These are phyloP conservation scores for Ceratobasidium sp. DNA, from an alignment of 1,284 basidiomycete species.

Conservation along the genomic window DNA sequence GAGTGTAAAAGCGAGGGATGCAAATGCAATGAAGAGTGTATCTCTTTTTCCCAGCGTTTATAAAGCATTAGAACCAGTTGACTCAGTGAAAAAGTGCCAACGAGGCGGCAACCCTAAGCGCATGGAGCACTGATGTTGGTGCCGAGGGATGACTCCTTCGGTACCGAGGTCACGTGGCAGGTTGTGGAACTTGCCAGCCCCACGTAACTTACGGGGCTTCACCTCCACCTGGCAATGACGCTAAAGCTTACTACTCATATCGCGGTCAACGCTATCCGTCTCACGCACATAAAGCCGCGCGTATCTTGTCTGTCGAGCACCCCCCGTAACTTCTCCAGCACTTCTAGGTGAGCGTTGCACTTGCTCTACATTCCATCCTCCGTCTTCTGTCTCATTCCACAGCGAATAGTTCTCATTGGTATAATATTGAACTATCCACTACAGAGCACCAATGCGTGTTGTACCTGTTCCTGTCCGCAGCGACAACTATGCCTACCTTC, in stretches of 20 bases:
- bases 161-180: constrained; percentile 13
- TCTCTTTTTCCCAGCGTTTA: background rate
- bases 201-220: background rate
- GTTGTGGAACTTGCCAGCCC: constrained; percentile 10
- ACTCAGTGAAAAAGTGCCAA: constrained; percentile 24
- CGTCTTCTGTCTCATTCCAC: background rate
- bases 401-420: background rate
- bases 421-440: background rate
- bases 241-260: background rate
- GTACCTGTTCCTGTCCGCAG: constrained; percentile 81
- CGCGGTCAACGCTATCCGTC: background rate
- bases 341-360: constrained; percentile 4
- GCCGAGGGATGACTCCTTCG: constrained; percentile 26
- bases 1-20: too few species aligned
- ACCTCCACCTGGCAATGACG: constrained; percentile 2
- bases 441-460: constrained; percentile 69
- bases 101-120: background rate
- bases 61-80: background rate
- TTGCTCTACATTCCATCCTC: background rate
- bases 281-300: background rate
- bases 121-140: background rate
- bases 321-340: background rate
- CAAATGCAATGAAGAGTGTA: too few species aligned
- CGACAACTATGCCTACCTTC: constrained; percentile 91
- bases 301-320: background rate